Base-by-base conservation (phyloP, 1,284 basidiomycete genomes). In the Athelia sp. region DNA sequence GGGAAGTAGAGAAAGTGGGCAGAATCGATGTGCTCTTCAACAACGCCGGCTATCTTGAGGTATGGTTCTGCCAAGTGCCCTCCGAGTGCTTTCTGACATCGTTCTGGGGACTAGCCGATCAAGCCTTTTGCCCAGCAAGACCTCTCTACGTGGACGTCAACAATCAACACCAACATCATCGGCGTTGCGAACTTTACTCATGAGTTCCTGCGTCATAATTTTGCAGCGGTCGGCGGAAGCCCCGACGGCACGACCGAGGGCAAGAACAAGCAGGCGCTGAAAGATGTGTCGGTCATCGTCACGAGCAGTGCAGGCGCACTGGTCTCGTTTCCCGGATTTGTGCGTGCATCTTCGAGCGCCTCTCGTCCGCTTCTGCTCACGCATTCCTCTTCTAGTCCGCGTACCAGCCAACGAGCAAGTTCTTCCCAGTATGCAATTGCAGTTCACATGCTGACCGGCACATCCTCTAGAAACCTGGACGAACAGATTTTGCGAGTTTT, bases 21-120 rank as follows among this genome's bases (percentile, higher is more conserved):
- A n/a, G 15, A n/a, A n/a, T 40, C 4, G 36, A 40, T n/a, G 36
- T 40, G 36, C 36, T 40, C 19, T 40, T 40, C 36, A 40, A 40
- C n/a, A 40, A 40, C n/a, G 36, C 36, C n/a, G 36, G 36, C 6
- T 40, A 40, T 40, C 36, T 40, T n/a, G 36, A 40, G 36, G 36
- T 40, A 4, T 29, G n/a, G 9, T 40, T 40, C 36, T 6, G 6
- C n/a, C 36, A 40, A 29, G 4, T 13, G 26, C 26, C 13, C 13
- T 40, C 36, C 15, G 36, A 40, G 9, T 21, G 6, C 6, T n/a
- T 21, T 40, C n/a, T n/a, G 36, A 40, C 36, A 40, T 21, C 19
- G 26, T n/a, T n/a, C n/a, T n/a, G n/a, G n/a, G 26, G 13, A 13
- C 13, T 4, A 40, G 36, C 36, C 36, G 15, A 17, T n/a, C 36